Base-by-base conservation (phyloP, 2,329 filamentous ascomycete species). In the Sporothrix curviconia region DNA sequence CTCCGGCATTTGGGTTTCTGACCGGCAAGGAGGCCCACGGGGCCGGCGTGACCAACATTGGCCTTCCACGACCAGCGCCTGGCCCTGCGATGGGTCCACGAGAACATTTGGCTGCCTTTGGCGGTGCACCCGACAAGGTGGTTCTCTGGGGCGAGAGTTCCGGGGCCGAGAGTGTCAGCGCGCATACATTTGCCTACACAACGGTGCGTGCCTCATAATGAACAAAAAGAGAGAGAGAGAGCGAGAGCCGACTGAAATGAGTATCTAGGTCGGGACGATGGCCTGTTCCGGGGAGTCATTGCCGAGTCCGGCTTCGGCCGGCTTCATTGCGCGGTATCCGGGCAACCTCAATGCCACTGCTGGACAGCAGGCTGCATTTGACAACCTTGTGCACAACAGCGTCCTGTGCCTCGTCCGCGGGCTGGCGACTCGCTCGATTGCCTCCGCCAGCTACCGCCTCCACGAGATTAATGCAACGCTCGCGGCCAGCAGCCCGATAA, bases 101-200 rank as follows among this genome's bases (percentile, higher is more conserved):
- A 76, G 54, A 81, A 77, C 63, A 78, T 80, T 43, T n/a, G n/a
- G 70, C 64, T 7, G 69, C 70, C 14, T 81, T 81, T 55, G 77
- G 78, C 17, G 78, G 78, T 12, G 72, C 74, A 59, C 70, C 73
- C 7, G 57, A 64, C 3, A 73, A 76, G 56, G 76, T 81, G 15
- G 79, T 76, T 1, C 67, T 82, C 43, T 81, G 75, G 71, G 79
- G 78, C 37, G 77, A 83, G 68, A 78, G 74, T 3, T 78, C 80
- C 0, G 80, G 80, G 12, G 78, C 70, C 47, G 74, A 74, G 50
- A 76, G 73, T 5, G 73, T 83, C 2, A 75, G 75, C 6, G 70
- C 71, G 44, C 80, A 82, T 51, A 70, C 80, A 3, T 66, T 78
- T 9, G 77, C 78, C 3, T 81, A 81, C 61, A 75, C 74, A n/a